A percentile compares a stretch with the other conserved stretches of the same genome.
phyloP scores from a whole-genome alignment of 2,329 filamentous ascomycete genomes.

The Ceratocystis colombiana region DNA sequence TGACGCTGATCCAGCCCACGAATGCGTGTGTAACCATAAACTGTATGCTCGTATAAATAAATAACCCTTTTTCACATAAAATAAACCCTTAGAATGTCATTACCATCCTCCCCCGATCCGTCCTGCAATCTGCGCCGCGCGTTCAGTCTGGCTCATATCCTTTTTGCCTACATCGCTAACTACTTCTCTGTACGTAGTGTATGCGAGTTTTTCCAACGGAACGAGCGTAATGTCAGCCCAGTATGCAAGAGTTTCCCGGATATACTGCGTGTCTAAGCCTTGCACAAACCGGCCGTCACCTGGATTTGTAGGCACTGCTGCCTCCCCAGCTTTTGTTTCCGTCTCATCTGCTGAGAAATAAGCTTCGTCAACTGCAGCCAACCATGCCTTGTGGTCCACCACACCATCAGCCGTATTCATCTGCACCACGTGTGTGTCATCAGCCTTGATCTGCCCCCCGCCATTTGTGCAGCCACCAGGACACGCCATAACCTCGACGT shows the following conservation, averaged over 20 bases:
- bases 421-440: constrained; percentile 56
- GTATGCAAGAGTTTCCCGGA: constrained; percentile 60
- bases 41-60: neutral
- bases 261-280: constrained; percentile 54
- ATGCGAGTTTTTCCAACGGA: constrained; percentile 59
- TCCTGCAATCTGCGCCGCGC: constrained; percentile 77
- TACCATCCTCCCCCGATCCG: constrained; percentile 94
- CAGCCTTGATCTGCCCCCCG: constrained; percentile 85
- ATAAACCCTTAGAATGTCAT: neutral
- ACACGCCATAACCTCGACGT: constrained; percentile 98
- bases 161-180: constrained; percentile 89
- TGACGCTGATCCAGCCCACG: neutral
- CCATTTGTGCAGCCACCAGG: constrained; percentile 98
- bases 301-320: neutral
- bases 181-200: constrained; percentile 83
- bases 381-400: constrained; percentile 77
- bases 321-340: no score
- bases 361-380: constrained; percentile 73
- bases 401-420: constrained; percentile 44
- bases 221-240: constrained; percentile 68
- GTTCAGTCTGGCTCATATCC: constrained; percentile 58
- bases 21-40: neutral
- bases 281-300: constrained; percentile 43
- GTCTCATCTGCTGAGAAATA: constrained; percentile 67
- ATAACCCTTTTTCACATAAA: neutral